phyloP scores from a whole-genome alignment of 2,329 filamentous ascomycete genomes.

The Neophaeococcomyces mojaviensis region DNA sequence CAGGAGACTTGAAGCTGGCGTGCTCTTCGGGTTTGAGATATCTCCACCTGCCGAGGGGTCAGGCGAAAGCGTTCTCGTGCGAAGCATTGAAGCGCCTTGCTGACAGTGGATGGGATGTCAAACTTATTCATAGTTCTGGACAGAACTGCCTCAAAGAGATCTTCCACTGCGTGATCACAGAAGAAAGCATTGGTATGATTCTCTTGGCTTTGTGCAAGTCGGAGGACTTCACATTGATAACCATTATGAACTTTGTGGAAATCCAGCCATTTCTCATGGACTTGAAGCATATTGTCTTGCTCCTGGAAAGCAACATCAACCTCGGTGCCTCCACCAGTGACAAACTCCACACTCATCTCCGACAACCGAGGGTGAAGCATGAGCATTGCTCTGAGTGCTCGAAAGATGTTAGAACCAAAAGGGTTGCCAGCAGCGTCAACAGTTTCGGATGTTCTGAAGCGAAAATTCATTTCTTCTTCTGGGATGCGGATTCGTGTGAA shows the following conservation, averaged over 20 bases:
- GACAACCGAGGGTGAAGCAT: conserved; percentile 13
- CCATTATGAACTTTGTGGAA: conserved; percentile 14
- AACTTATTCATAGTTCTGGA: conserved; percentile 6
- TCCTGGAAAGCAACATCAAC: conserved; percentile 18
- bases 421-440: conserved; percentile 2
- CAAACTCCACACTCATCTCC: conserved; percentile 13
- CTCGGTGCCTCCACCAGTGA: conserved; percentile 14
- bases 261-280: conserved; percentile 25
- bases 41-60: conserved; percentile 11
- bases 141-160: conserved; percentile 10
- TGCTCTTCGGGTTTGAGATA: not conserved
- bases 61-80: conserved; percentile 9
- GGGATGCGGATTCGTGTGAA: conserved; percentile 10
- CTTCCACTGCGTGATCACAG: conserved; percentile 16
- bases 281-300: conserved; percentile 8
- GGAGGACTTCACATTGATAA: conserved; percentile 8
- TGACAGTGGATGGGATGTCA: not conserved
- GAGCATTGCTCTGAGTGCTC: conserved; percentile 18
- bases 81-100: conserved; percentile 3
- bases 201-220: not conserved
- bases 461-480: conserved; percentile 10
- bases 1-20: conserved; percentile 10
- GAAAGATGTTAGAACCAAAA: conserved; percentile 16
- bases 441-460: conserved; percentile 12
- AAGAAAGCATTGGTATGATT: conserved; percentile 7